Conservation (phyloP, 805 yeast species). For the Candida manassasensis region DNA sequence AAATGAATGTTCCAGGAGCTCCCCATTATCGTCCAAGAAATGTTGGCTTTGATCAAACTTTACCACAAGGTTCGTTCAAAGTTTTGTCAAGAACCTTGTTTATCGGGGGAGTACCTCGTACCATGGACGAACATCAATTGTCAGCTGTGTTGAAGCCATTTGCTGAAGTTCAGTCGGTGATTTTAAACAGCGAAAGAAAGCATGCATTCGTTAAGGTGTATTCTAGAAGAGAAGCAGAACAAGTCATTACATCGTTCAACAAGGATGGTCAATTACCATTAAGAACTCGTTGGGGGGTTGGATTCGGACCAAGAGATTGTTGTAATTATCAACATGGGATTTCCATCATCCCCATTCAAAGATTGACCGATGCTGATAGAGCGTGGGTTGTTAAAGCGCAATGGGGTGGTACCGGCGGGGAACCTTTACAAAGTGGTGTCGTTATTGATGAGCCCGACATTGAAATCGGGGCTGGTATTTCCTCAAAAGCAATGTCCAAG, state of each 20-base stretch:
- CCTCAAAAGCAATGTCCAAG: conserved; percentile 85
- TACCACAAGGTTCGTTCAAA: conserved; percentile 76
- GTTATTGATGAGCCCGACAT: conserved; percentile 97
- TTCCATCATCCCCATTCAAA: conserved; percentile 77
- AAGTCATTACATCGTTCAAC: conserved; percentile 66
- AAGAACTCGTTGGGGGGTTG: conserved; percentile 98
- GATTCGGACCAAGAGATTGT: conserved; percentile 98
- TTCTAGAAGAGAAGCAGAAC: conserved; percentile 88
- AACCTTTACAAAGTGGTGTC: conserved; percentile 70
- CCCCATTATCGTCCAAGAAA: conserved; percentile 74
- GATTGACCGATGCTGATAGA: conserved; percentile 91
- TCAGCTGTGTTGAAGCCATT: conserved; percentile 70
- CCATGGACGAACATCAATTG: conserved; percentile 73
- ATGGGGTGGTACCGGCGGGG: conserved; percentile 97
- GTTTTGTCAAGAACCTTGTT: conserved; percentile 88
- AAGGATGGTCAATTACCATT: conserved; percentile 60
- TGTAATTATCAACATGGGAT: conserved; percentile 91
- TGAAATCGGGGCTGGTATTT: conserved; percentile 90
- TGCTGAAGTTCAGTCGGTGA: conserved; percentile 89
- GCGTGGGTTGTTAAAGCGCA: conserved; percentile 86
- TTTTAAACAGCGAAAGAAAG: conserved; percentile 80
- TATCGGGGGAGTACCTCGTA: conserved; percentile 86
- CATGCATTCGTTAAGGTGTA: conserved; percentile 96
- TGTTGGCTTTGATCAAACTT: conserved; percentile 61
- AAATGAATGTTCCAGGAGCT: conserved; percentile 63